Evolutionary conservation across 148 eudicot species (phyloP).

Genomic region (Chenopodium quinoa): DNA sequence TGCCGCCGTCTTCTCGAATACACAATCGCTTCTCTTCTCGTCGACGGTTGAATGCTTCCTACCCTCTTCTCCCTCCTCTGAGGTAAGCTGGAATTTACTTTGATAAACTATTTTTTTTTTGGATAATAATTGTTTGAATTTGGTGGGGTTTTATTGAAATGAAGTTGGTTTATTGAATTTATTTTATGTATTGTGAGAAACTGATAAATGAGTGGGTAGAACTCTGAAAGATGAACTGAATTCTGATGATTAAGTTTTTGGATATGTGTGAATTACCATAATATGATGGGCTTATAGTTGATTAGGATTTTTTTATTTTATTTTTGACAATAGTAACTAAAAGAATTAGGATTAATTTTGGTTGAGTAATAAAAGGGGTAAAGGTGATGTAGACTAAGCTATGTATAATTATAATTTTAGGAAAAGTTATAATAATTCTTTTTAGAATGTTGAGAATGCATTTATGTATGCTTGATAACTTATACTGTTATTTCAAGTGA

Average conservation of each 20-base stretch:
- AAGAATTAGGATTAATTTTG: neutral
- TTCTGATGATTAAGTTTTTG: neutral
- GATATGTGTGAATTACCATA: neutral
- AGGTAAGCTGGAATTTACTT: conserved; percentile 32
- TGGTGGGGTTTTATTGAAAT: neutral
- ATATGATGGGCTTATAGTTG: neutral
- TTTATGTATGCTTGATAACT: neutral
- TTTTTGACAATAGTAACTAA: no score
- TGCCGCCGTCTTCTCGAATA: conserved; percentile 32
- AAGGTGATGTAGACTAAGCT: neutral
- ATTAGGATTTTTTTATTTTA: neutral
- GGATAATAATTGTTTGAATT: neutral
- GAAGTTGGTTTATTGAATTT: neutral
- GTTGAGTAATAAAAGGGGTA: neutral
- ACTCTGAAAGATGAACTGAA: neutral
- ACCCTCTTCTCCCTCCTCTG: conserved; percentile 15
- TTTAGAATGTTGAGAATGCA: neutral
- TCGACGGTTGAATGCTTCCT: conserved; percentile 36
- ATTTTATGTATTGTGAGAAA: neutral
- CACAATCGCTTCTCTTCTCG: conserved; percentile 40
- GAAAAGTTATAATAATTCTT: neutral
- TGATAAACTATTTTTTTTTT: neutral
- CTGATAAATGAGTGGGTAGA: neutral
- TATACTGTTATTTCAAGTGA: neutral
- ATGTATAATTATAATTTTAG: neutral